Evolutionary conservation across 2,329 filamentous ascomycete species (phyloP).

Genomic region (Sporothrix brasiliensis): DNA sequence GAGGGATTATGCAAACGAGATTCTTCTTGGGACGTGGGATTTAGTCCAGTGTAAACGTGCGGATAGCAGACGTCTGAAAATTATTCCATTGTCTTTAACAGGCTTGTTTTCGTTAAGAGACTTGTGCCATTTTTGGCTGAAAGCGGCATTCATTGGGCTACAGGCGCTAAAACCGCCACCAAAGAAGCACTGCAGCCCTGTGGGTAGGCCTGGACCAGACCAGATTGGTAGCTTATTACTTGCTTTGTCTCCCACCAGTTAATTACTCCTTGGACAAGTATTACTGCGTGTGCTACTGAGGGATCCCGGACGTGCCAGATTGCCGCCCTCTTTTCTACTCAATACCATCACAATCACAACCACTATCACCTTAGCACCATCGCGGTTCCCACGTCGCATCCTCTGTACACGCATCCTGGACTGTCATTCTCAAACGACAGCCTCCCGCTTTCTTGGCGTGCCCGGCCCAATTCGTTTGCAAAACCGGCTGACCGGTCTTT

Average conservation of each 20-base stretch:
- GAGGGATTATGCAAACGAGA: too few relatives aligned
- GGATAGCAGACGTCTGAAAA: too few relatives aligned
- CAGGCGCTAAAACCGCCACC: constrained; percentile 17
- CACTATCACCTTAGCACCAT: neutral
- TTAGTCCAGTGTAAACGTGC: too few relatives aligned
- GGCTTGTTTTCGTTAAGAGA: neutral
- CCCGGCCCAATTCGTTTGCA: neutral
- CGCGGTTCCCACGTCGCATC: neutral
- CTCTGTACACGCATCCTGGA: neutral
- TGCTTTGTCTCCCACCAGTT: neutral
- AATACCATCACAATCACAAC: neutral
- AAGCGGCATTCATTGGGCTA: neutral
- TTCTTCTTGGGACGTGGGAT: too few relatives aligned
- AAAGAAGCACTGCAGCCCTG: neutral
- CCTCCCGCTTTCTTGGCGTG: neutral
- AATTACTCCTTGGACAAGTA: neutral
- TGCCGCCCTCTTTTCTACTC: neutral
- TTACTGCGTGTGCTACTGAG: neutral
- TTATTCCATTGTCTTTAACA: too few relatives aligned
- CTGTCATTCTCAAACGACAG: neutral
- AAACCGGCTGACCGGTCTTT: neutral
- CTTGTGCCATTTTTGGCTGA: neutral
- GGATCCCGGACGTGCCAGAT: neutral
- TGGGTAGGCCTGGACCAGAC: neutral
- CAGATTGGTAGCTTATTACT: neutral